phyloP scores from a whole-genome alignment of 352 stramenopile species.

The Peronospora destructor region DNA sequence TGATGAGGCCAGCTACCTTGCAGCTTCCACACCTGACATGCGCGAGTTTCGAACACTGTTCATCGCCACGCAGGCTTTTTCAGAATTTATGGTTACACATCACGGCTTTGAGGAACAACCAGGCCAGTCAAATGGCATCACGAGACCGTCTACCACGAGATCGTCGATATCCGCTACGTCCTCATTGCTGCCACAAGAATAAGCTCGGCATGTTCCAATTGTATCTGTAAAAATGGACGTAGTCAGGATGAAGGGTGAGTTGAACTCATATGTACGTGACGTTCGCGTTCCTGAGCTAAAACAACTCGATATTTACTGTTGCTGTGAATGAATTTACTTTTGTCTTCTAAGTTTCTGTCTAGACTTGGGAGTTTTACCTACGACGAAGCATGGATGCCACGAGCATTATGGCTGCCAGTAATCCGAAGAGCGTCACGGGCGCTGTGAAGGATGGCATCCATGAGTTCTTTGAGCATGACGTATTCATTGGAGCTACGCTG shows the following conservation, averaged over 20 bases:
- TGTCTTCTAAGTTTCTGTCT: not conserved
- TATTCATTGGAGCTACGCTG: slow-evolving; percentile 1
- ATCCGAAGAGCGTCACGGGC: slow-evolving; percentile 16
- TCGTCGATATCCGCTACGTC: slow-evolving; percentile 18
- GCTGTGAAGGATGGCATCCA: slow-evolving; percentile 10
- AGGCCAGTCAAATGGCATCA: slow-evolving; percentile 14
- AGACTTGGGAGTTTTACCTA: slow-evolving; percentile 1
- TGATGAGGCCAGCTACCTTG: slow-evolving; percentile 81
- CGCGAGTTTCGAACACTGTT: slow-evolving; percentile 82
- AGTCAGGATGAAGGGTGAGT: slow-evolving; percentile 10
- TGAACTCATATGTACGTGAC: slow-evolving; percentile 23
- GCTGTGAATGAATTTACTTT: not conserved
- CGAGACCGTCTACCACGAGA: not conserved
- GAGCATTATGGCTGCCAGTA: slow-evolving; percentile 24
- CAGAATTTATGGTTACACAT: slow-evolving; percentile 76
- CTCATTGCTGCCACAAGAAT: slow-evolving; percentile 20
- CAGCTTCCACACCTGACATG: slow-evolving; percentile 59
- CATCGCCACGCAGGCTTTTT: slow-evolving; percentile 79
- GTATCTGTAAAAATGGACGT: slow-evolving; percentile 20
- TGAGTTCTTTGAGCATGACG: not conserved
- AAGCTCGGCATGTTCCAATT: slow-evolving; percentile 3
- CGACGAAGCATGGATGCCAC: slow-evolving; percentile 24
- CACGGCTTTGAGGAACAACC: slow-evolving; percentile 72
- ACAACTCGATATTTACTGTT: slow-evolving; percentile 15
- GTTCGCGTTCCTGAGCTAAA: slow-evolving; percentile 15